Percentiles rank a stretch among this genome's conserved stretches.
Evolutionary conservation across 1,284 basidiomycete genomes (phyloP).

Genomic region (Apiotrichum gracile): DNA sequence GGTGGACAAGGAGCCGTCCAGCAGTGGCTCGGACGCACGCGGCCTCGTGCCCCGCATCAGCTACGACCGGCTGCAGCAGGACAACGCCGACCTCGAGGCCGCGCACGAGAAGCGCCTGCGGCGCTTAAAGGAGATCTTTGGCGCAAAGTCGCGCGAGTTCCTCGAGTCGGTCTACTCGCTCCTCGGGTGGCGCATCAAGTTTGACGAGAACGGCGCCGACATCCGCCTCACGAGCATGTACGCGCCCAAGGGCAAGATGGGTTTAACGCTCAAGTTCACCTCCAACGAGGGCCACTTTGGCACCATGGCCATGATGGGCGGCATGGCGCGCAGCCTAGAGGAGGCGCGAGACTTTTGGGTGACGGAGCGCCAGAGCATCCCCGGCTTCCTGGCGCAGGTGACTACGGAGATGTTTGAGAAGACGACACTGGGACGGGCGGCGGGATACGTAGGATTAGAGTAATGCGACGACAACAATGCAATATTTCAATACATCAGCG

Average conservation of each 20-base stretch:
- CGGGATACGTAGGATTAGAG: slow-evolving; percentile 41
- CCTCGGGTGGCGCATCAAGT: slow-evolving; percentile 54
- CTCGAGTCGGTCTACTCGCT: slow-evolving; percentile 53
- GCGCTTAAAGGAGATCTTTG: slow-evolving; percentile 51
- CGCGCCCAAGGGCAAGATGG: slow-evolving; percentile 51
- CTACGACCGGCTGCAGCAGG: slow-evolving; percentile 46
- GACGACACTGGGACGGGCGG: slow-evolving; percentile 44
- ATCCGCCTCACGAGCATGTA: slow-evolving; percentile 54
- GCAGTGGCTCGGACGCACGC: neutral
- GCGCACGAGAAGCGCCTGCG: slow-evolving; percentile 51
- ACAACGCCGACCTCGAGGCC: slow-evolving; percentile 47
- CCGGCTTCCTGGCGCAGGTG: slow-evolving; percentile 52
- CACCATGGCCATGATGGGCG: slow-evolving; percentile 50
- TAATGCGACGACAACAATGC: slow-evolving; percentile 14
- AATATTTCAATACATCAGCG: slow-evolving; percentile 3
- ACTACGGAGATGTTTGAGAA: slow-evolving; percentile 51
- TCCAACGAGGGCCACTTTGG: slow-evolving; percentile 50
- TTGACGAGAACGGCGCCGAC: slow-evolving; percentile 52
- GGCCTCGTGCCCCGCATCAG: slow-evolving; percentile 49
- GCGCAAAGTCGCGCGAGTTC: slow-evolving; percentile 52
- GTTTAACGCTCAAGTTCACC: slow-evolving; percentile 48
- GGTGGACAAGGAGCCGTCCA: neutral
- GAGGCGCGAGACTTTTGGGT: slow-evolving; percentile 52
- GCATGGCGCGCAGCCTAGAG: slow-evolving; percentile 45
- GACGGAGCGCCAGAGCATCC: slow-evolving; percentile 50